Evolutionary conservation across 148 eudicot species (phyloP).

Genomic region (Simmondsia chinensis): DNA sequence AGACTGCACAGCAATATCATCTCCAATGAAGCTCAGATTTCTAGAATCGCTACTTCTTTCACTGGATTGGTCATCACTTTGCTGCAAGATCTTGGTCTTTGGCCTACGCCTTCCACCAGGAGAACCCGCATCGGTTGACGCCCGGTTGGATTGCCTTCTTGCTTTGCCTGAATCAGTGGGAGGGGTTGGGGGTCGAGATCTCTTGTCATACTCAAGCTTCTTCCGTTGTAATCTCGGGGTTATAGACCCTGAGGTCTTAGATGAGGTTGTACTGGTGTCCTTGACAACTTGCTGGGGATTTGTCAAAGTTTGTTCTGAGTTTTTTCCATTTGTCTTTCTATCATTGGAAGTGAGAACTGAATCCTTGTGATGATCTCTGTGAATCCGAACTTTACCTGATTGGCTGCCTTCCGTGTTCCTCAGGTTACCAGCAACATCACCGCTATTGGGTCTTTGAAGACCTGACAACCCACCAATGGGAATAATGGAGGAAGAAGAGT

Average conservation of each 20-base stretch:
- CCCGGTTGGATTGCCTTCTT: slow-evolving; percentile 42
- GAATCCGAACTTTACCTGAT: slow-evolving; percentile 28
- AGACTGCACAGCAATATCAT: slow-evolving; percentile 18
- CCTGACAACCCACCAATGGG: slow-evolving; percentile 41
- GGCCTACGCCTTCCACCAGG: slow-evolving; percentile 54
- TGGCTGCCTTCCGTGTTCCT: slow-evolving; percentile 19
- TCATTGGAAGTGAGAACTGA: slow-evolving; percentile 21
- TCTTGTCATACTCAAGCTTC: slow-evolving; percentile 57
- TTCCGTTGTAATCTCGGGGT: slow-evolving; percentile 78
- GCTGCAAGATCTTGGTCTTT: slow-evolving; percentile 27
- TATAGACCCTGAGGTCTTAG: slow-evolving; percentile 45
- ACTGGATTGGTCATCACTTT: slow-evolving; percentile 34
- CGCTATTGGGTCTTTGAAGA: slow-evolving; percentile 25
- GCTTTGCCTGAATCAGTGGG: slow-evolving; percentile 50
- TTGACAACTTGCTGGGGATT: slow-evolving; percentile 27
- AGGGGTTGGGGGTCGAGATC: slow-evolving; percentile 74
- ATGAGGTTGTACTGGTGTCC: slow-evolving; percentile 26
- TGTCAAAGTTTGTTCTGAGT: slow-evolving; percentile 24
- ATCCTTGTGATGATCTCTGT: slow-evolving; percentile 24
- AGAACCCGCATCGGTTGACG: slow-evolving; percentile 44
- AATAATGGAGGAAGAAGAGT: slow-evolving; percentile 44
- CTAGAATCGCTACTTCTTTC: slow-evolving; percentile 28
- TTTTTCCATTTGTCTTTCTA: slow-evolving; percentile 31
- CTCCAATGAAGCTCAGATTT: slow-evolving; percentile 26
- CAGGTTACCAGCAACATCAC: slow-evolving; percentile 19